Evolutionary conservation across 2,329 filamentous ascomycete species (phyloP).

Genomic region (Penicillium sp.): DNA sequence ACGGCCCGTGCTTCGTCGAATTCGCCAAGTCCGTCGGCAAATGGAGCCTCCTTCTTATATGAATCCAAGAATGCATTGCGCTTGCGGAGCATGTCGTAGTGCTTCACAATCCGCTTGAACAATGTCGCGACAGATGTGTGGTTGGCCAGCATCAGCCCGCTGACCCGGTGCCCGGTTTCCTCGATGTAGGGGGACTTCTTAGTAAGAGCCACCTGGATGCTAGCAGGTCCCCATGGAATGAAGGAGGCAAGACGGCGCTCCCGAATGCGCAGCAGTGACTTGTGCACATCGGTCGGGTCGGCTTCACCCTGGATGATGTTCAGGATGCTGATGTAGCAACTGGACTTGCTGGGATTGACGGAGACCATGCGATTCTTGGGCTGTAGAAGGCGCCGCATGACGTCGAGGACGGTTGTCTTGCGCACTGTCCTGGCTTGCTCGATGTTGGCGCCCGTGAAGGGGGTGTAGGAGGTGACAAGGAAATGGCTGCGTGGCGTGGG

Average conservation of each 20-base stretch:
- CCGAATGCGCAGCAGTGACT: conserved; percentile 91
- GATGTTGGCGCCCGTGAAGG: conserved; percentile 93
- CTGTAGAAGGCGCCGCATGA: conserved; percentile 91
- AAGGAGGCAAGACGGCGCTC: conserved; percentile 92
- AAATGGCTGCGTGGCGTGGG: conserved; percentile 97
- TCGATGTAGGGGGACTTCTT: conserved; percentile 95
- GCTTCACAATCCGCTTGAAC: conserved; percentile 87
- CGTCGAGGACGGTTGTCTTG: conserved; percentile 95
- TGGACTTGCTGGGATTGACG: conserved; percentile 90
- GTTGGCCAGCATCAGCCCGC: conserved; percentile 94
- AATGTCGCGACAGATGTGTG: conserved; percentile 95
- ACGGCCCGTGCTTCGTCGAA: conserved; percentile 94
- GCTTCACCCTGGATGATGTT: conserved; percentile 99
- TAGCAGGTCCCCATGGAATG: conserved; percentile 96
- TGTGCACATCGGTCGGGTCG: conserved; percentile 95
- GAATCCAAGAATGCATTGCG: conserved; percentile 94
- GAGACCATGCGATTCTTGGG: conserved; percentile 99
- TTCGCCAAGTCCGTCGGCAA: conserved; percentile 84
- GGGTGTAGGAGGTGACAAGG: conserved; percentile 96
- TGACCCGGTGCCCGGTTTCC: conserved; percentile 81
- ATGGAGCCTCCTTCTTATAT: conserved; percentile 94
- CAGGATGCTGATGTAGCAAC: conserved; percentile 97
- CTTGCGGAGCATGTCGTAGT: conserved; percentile 92
- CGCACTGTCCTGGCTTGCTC: conserved; percentile 96
- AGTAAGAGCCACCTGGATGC: conserved; percentile 93